These are phyloP conservation scores for Scopulariopsis brevicaulis DNA, from an alignment of 2,329 filamentous ascomycete genomes.

Conservation along the genomic window DNA sequence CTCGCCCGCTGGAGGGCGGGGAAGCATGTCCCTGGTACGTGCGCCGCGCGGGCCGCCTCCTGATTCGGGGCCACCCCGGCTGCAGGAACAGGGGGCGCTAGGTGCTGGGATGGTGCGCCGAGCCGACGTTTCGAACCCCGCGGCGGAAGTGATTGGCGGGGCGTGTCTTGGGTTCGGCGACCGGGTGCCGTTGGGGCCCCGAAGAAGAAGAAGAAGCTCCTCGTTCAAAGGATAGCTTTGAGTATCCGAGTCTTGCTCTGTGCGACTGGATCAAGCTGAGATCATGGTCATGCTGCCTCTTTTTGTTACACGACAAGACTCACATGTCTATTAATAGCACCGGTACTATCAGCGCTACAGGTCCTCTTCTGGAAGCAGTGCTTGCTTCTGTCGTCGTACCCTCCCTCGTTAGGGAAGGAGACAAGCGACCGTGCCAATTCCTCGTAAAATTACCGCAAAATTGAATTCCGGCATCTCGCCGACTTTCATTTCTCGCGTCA, in stretches of 20 bases:
- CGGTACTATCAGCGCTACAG: no score
- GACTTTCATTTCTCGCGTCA: background rate
- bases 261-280: no score
- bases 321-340: no score
- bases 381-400: background rate
- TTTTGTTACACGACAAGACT: no score
- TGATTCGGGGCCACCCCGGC: background rate
- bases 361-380: background rate
- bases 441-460: background rate
- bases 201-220: background rate
- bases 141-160: background rate
- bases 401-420: background rate
- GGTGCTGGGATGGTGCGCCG: background rate
- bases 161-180: background rate
- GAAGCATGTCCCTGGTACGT: no score
- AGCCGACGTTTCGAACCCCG: conserved; percentile 3
- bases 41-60: background rate
- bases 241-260: no score
- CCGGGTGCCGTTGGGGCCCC: no score
- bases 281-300: no score
- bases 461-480: background rate
- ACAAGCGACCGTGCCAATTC: background rate
- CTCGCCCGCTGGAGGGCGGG: no score
- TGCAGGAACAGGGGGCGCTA: background rate
- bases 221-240: no score